A percentile compares a stretch with the other conserved stretches of the same genome.
Conservation (phyloP, 2,329 filamentous ascomycete genomes). For the Penicillium janthinellum region DNA sequence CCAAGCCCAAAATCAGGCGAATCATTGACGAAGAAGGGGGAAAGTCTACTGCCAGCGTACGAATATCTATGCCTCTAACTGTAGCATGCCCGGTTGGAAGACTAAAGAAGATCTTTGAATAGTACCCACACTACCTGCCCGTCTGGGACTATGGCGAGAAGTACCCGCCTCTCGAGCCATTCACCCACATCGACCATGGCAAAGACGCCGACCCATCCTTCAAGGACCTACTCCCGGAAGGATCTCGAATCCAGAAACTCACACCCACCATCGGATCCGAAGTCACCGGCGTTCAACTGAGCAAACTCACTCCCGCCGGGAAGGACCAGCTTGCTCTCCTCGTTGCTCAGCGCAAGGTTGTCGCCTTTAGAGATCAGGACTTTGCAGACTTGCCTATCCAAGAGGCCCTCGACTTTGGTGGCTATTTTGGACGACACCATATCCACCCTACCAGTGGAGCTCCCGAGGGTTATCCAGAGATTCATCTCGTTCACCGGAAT, state of each 20-base stretch:
- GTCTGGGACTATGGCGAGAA: slow-evolving; percentile 28
- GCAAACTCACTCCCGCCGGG: slow-evolving; percentile 30
- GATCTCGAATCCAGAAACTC: slow-evolving; percentile 30
- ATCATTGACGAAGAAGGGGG: slow-evolving; percentile 28
- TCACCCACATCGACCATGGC: slow-evolving; percentile 46
- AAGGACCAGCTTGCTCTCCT: slow-evolving; percentile 38
- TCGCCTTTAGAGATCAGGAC: slow-evolving; percentile 59
- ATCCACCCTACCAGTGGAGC: slow-evolving; percentile 75
- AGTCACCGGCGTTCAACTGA: slow-evolving; percentile 37
- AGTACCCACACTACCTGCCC: slow-evolving; percentile 33
- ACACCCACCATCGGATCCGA: slow-evolving; percentile 40
- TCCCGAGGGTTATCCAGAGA: slow-evolving; percentile 68
- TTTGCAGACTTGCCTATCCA: slow-evolving; percentile 67
- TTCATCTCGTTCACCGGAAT: slow-evolving; percentile 75
- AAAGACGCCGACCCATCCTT: slow-evolving; percentile 47
- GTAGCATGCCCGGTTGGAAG: not conserved
- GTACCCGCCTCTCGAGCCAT: slow-evolving; percentile 45
- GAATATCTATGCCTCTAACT: not conserved
- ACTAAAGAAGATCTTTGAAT: not conserved
- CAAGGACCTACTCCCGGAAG: slow-evolving; percentile 40
- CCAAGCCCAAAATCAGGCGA: slow-evolving; percentile 21
- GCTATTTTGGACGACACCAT: slow-evolving; percentile 76
- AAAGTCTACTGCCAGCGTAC: slow-evolving; percentile 27
- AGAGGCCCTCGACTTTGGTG: slow-evolving; percentile 67
- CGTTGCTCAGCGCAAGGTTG: slow-evolving; percentile 39